Evolutionary conservation across 345 rosid genomes (phyloP), one percentile per base, ranked within the genome.

Genomic region (Rubroshorea leprosula): DNA sequence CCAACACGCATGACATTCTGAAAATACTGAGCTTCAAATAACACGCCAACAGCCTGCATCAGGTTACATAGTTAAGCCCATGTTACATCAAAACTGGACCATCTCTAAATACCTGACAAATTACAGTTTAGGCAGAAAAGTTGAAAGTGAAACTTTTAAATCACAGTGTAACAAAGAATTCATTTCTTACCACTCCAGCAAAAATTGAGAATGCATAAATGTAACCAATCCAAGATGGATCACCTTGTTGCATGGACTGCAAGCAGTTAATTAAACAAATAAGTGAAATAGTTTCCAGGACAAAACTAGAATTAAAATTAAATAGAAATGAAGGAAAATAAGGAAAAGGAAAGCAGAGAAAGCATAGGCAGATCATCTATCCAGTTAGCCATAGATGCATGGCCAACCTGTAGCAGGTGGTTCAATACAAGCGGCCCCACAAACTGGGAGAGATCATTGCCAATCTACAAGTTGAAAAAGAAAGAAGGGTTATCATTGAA

Each of bases 1-100:
- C 99, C 99, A 66, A 85, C 91, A 61, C 99, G 96, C 97, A 93
- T 93, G 68, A 89, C 99, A 82, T 87, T 87, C 75, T 93, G 99
- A 72, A 93, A 93, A 76, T 93, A 93, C 54, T 93, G 99, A 66
- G 96, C 99, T 83, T 93, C 99, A 69, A 55, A 83, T 58, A 93
- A 73, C 54, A 93, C 99, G 1, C 99, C 99, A 61, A 86, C 58
- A 19, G 81, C 88, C 99, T 93, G 88, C 51, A 77, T 54, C 64
- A 76, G 35, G 24, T 60, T 41, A 10, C 45, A 52, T 44, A 6
- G 47, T 44, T 1, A 44, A 44, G 18, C 18, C 18, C 14, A 14
- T 44, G 3, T 44, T n/a, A 14, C n/a, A 44, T 41, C 16, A 41
- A 14, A 7, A 44, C 18, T 13, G 47, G 18, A 13, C 47, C 47